These are phyloP conservation scores for Prunella vulgaris DNA, from an alignment of 257 asterid species.

Conservation along the genomic window DNA sequence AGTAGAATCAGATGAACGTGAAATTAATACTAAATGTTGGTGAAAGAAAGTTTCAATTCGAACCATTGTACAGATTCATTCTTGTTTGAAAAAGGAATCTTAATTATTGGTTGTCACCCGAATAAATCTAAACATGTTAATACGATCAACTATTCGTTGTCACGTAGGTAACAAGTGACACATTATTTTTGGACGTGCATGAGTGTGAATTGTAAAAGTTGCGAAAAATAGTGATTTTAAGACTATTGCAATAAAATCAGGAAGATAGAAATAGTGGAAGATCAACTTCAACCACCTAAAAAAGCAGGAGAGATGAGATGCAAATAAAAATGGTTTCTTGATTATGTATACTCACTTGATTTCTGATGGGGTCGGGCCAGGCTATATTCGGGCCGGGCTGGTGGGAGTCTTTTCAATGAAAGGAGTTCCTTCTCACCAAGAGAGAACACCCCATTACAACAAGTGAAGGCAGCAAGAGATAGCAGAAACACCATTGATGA, in stretches of 20 bases:
- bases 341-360: conserved; percentile 50
- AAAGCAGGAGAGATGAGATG: background rate
- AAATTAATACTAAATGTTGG: too few species aligned
- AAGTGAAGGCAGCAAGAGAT: conserved; percentile 17
- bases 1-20: conserved; percentile 1
- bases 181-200: too few species aligned
- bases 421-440: conserved; percentile 41
- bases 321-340: background rate
- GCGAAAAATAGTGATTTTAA: too few species aligned
- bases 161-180: too few species aligned
- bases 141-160: too few species aligned
- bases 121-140: too few species aligned
- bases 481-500: conserved; percentile 22
- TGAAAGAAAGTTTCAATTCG: too few species aligned
- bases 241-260: background rate
- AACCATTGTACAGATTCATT: too few species aligned
- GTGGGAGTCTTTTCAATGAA: conserved; percentile 34
- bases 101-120: too few species aligned
- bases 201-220: too few species aligned
- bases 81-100: too few species aligned
- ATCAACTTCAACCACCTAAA: conserved; percentile 19
- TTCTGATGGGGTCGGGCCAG: conserved; percentile 34
- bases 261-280: background rate
- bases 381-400: conserved; percentile 11
- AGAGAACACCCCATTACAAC: conserved; percentile 22